Evolutionary conservation across 2,329 filamentous ascomycete genomes (phyloP).

Genomic region (Thelonectria discophora): DNA sequence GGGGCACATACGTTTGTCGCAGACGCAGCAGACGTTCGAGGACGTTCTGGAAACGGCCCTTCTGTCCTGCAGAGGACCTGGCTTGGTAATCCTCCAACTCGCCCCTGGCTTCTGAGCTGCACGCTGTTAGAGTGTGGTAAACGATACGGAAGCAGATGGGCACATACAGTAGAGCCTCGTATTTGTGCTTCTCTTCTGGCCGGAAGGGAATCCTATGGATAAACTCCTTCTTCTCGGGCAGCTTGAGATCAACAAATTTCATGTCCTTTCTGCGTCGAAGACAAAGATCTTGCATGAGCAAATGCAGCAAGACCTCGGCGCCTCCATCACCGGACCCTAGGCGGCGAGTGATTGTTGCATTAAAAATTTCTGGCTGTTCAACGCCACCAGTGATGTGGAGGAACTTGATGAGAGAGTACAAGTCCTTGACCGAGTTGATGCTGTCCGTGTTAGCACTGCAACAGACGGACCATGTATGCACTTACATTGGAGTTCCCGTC

Average conservation of each 20-base stretch:
- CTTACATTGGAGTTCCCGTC: conserved; percentile 80
- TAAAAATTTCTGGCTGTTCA: conserved; percentile 77
- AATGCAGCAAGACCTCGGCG: conserved; percentile 73
- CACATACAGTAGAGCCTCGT: conserved; percentile 74
- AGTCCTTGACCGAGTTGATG: conserved; percentile 81
- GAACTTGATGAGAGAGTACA: conserved; percentile 83
- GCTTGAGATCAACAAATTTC: conserved; percentile 82
- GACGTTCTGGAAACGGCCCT: conserved; percentile 74
- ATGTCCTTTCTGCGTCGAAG: conserved; percentile 87
- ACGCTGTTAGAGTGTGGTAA: background rate
- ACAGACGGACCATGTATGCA: conserved; percentile 4
- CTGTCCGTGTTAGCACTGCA: conserved; percentile 47
- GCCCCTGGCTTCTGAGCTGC: conserved; percentile 76
- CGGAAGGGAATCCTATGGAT: conserved; percentile 79
- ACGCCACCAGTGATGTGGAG: conserved; percentile 79
- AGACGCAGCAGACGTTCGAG: conserved; percentile 84
- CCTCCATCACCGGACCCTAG: conserved; percentile 65
- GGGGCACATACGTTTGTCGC: conserved; percentile 69
- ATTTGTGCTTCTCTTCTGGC: conserved; percentile 78
- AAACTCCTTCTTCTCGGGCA: conserved; percentile 81
- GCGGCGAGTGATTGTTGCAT: conserved; percentile 68
- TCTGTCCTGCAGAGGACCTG: conserved; percentile 52
- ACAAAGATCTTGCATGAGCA: conserved; percentile 82
- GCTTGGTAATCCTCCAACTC: conserved; percentile 69
- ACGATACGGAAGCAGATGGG: background rate